Evolutionary conservation across 345 rosid genomes (phyloP).

Genomic region (Hevea brasiliensis): DNA sequence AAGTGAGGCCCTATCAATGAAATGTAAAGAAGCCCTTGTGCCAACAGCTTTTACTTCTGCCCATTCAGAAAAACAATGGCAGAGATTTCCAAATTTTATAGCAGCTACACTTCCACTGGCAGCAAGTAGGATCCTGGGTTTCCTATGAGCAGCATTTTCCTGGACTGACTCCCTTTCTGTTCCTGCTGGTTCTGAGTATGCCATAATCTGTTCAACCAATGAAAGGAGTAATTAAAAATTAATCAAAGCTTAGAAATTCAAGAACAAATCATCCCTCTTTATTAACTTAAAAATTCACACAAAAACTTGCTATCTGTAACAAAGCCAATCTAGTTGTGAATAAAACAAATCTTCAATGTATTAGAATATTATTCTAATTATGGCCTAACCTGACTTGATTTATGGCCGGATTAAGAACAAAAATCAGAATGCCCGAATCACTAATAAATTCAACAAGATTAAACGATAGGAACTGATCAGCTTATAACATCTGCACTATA

Average conservation of each 20-base stretch:
- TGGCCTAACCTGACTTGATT: no score
- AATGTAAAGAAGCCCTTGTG: constrained; percentile 72
- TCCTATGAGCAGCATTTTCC: constrained; percentile 32
- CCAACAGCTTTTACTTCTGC: constrained; percentile 88
- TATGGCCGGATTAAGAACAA: no score
- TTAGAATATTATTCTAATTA: no score
- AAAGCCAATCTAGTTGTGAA: no score
- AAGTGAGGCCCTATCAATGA: constrained; percentile 65
- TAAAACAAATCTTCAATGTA: no score
- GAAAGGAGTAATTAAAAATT: not conserved
- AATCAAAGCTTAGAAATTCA: not conserved
- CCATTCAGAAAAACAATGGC: constrained; percentile 86
- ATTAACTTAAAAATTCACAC: no score
- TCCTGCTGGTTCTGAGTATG: constrained; percentile 10
- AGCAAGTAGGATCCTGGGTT: constrained; percentile 69
- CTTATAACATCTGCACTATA: no score
- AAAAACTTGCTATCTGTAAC: no score
- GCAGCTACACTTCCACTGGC: constrained; percentile 97
- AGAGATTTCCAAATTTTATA: constrained; percentile 79
- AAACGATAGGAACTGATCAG: no score
- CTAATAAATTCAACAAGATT: no score
- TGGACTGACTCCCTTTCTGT: constrained; percentile 12
- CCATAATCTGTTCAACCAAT: constrained; percentile 7
- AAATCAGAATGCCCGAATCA: no score
- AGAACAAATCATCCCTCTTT: no score